Percentiles rank a stretch among this genome's conserved stretches.
Evolutionary conservation across 2,329 filamentous ascomycete genomes (phyloP).

Genomic region (Monosporascus sp.): DNA sequence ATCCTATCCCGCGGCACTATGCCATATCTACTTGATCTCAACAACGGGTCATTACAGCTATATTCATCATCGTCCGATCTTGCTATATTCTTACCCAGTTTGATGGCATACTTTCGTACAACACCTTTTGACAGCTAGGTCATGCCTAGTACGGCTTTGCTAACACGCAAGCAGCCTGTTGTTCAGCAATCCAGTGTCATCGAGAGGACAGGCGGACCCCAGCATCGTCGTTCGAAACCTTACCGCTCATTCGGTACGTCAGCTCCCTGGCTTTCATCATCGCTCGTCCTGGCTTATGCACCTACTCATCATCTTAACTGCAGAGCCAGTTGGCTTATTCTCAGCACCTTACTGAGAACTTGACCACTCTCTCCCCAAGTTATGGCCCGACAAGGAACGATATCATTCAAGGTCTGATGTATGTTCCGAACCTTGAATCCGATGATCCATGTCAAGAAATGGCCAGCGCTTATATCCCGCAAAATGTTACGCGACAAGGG

Average conservation of each 20-base stretch:
- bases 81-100: not conserved
- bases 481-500: conserved; percentile 66
- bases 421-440: conserved; percentile 65
- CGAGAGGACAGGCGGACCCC: conserved; percentile 42
- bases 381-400: conserved; percentile 54
- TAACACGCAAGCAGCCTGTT: conserved; percentile 41
- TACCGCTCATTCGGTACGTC: conserved; percentile 49
- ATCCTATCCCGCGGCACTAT: too few relatives aligned
- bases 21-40: too few relatives aligned
- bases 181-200: conserved; percentile 55
- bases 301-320: conserved; percentile 6
- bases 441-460: conserved; percentile 58
- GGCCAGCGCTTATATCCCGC: conserved; percentile 62
- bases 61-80: not conserved
- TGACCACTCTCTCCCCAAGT: conserved; percentile 72
- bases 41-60: too few relatives aligned
- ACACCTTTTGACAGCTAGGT: not conserved
- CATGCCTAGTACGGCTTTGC: not conserved
- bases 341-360: conserved; percentile 47
- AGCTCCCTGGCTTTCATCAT: not conserved
- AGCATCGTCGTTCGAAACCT: conserved; percentile 53
- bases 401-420: conserved; percentile 72
- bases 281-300: conserved; percentile 8
- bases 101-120: not conserved
- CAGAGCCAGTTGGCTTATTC: conserved; percentile 48